These are phyloP conservation scores for Biscutella auriculata DNA, from an alignment of 441 rosid genomes.

Conservation along the genomic window DNA sequence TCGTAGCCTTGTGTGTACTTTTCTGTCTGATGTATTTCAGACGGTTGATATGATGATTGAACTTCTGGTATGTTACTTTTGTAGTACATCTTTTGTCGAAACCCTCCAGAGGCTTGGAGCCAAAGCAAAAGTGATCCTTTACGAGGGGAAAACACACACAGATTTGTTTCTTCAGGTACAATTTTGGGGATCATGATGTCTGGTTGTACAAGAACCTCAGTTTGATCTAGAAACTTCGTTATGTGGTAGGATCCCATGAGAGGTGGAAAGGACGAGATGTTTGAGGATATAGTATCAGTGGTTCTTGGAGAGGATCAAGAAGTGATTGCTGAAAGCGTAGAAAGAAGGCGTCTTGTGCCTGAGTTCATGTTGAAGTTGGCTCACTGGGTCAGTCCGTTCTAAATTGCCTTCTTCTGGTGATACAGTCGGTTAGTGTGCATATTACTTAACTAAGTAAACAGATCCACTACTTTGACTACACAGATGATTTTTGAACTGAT, in stretches of 20 bases:
- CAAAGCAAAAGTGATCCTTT: conserved; percentile 57
- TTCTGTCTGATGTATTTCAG: not conserved
- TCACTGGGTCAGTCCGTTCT: conserved; percentile 74
- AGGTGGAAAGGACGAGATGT: conserved; percentile 79
- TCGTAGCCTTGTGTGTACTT: not conserved
- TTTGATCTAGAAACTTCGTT: conserved; percentile 1
- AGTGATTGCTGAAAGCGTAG: conserved; percentile 42
- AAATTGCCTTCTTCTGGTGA: conserved; percentile 1
- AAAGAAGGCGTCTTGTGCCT: conserved; percentile 80
- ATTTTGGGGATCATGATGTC: not conserved
- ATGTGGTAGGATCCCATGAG: conserved; percentile 86
- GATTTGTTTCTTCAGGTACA: conserved; percentile 91
- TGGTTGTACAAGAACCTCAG: not conserved
- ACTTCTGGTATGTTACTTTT: conserved; percentile 3
- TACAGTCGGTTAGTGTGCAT: conserved; percentile 4
- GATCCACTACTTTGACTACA: not conserved
- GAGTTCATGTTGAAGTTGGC: conserved; percentile 84
- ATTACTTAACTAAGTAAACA: conserved; percentile 8
- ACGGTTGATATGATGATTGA: conserved; percentile 5
- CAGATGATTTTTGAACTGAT: conserved; percentile 5
- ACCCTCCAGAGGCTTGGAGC: conserved; percentile 63
- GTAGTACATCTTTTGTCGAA: conserved; percentile 64
- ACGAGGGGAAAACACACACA: conserved; percentile 86
- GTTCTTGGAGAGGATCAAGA: conserved; percentile 50
- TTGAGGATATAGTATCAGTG: conserved; percentile 61